These are phyloP conservation scores for Pestalotiopsis sp. DNA, from an alignment of 2,329 filamentous ascomycete species.

Conservation along the genomic window DNA sequence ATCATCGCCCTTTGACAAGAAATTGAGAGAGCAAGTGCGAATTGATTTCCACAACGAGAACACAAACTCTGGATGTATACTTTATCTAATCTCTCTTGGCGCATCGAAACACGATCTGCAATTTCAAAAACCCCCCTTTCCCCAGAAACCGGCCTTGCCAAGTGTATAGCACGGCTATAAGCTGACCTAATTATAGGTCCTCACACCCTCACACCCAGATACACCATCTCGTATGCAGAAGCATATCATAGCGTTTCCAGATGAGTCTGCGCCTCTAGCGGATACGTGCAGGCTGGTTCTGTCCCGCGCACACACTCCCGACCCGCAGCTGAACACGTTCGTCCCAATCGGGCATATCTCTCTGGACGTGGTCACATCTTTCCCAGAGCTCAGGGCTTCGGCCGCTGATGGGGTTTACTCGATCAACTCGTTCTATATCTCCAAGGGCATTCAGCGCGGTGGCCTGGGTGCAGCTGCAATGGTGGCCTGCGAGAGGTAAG, in stretches of 20 bases:
- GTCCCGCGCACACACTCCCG: slow-evolving; percentile 18
- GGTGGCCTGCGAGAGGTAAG: slow-evolving; percentile 20
- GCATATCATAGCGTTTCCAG: slow-evolving; percentile 22
- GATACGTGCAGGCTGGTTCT: slow-evolving; percentile 19
- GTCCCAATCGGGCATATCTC: slow-evolving; percentile 32
- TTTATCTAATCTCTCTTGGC: not conserved
- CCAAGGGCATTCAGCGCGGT: slow-evolving; percentile 19
- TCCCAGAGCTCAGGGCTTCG: slow-evolving; percentile 17
- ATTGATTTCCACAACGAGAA: not conserved
- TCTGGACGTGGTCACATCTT: slow-evolving; percentile 21
- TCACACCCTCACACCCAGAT: slow-evolving; percentile 13
- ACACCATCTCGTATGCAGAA: slow-evolving; percentile 17
- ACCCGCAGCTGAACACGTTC: slow-evolving; percentile 17
- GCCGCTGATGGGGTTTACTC: slow-evolving; percentile 21
- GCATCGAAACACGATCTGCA: not conserved
- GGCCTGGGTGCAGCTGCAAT: slow-evolving; percentile 24
- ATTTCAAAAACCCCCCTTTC: not conserved
- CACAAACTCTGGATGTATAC: not conserved
- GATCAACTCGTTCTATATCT: slow-evolving; percentile 26
- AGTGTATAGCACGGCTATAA: not conserved
- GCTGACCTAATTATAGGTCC: slow-evolving; percentile 14
- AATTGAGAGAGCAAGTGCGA: not conserved
- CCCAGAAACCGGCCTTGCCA: not conserved
- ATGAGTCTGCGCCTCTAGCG: slow-evolving; percentile 14
- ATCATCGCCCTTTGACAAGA: not conserved